Conservation (phyloP, 169 alveolate genomes). For the Cryptosporidium meleagridis region DNA sequence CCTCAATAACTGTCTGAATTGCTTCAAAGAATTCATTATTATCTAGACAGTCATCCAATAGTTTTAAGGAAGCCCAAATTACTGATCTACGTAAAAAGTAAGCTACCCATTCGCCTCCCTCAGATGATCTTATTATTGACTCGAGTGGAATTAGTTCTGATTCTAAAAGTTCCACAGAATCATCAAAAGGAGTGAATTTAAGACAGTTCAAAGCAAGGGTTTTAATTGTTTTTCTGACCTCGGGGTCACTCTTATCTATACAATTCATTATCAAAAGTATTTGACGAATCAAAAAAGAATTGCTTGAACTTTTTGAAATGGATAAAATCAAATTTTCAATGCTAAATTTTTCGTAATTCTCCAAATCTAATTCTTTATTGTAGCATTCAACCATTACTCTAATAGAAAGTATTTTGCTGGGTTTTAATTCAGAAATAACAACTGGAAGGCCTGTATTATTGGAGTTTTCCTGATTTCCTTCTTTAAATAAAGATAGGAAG, state of each 20-base stretch:
- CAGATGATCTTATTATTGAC: conserved; percentile 24
- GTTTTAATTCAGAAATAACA: conserved; percentile 6
- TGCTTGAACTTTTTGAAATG: conserved; percentile 27
- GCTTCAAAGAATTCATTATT: neutral
- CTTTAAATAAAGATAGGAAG: neutral
- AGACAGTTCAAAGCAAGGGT: conserved; percentile 25
- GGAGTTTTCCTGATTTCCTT: neutral
- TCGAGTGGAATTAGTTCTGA: conserved; percentile 63
- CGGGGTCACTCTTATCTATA: conserved; percentile 57
- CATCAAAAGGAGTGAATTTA: conserved; percentile 56
- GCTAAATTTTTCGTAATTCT: neutral
- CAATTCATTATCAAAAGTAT: conserved; percentile 26
- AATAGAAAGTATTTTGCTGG: conserved; percentile 20
- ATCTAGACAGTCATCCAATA: conserved; percentile 19
- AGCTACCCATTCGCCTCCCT: conserved; percentile 75
- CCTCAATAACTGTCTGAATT: neutral
- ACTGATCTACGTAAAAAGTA: conserved; percentile 57
- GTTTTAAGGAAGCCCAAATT: conserved; percentile 22
- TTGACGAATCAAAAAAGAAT: conserved; percentile 59
- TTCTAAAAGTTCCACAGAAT: conserved; percentile 34
- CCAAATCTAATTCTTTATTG: neutral
- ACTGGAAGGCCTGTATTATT: neutral
- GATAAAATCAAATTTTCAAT: conserved; percentile 24
- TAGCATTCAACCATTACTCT: conserved; percentile 29
- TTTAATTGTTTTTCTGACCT: conserved; percentile 14